Evolutionary conservation across 208 protist genomes (phyloP).

Genomic region (Crithidia bombi): DNA sequence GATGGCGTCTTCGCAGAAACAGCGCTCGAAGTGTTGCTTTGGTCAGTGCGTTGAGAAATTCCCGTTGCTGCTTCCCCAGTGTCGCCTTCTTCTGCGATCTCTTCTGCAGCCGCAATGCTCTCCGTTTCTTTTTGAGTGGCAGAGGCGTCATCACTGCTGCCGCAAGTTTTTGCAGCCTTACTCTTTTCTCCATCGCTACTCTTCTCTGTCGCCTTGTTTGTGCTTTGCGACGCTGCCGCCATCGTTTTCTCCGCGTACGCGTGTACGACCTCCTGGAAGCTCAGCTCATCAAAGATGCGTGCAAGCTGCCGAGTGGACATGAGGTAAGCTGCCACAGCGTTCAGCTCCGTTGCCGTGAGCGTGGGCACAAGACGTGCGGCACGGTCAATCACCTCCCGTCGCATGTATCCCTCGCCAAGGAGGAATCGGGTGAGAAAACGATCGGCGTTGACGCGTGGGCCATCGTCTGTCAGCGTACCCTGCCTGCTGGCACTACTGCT

Average conservation of each 20-base stretch:
- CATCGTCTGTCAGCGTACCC: background rate
- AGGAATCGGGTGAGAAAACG: slow-evolving; percentile 56
- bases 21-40: no score
- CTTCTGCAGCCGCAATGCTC: background rate
- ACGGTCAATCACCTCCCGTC: slow-evolving; percentile 65
- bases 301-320: slow-evolving; percentile 55
- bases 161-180: background rate
- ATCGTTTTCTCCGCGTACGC: slow-evolving; percentile 11
- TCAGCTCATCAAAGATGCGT: slow-evolving; percentile 63
- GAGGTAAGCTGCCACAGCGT: slow-evolving; percentile 52
- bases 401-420: slow-evolving; percentile 52
- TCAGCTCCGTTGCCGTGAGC: slow-evolving; percentile 39
- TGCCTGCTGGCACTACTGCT: background rate
- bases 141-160: background rate
- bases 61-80: background rate
- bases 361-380: slow-evolving; percentile 65
- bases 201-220: background rate
- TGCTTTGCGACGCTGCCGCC: background rate
- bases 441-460: slow-evolving; percentile 30
- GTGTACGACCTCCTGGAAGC: slow-evolving; percentile 35
- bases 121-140: background rate
- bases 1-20: no score
- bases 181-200: background rate
- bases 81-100: background rate
- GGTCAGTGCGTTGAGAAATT: background rate